phyloP scores from a whole-genome alignment of 2,329 filamentous ascomycete species.

The Aureobasidium subglaciale region DNA sequence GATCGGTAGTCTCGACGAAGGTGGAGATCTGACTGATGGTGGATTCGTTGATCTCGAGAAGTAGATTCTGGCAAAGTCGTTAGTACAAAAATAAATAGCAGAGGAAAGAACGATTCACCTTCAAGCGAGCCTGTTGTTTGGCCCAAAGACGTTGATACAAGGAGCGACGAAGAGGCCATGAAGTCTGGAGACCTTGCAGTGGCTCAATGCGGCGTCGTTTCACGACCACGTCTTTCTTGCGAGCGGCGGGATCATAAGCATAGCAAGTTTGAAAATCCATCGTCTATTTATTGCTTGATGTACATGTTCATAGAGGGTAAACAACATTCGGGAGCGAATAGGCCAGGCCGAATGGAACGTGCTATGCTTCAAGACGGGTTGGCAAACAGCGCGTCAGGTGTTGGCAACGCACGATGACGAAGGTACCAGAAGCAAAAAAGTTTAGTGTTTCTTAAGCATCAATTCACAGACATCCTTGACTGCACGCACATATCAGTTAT shows the following conservation, averaged over 20 bases:
- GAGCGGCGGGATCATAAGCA: constrained; percentile 32
- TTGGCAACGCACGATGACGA: constrained; percentile 8
- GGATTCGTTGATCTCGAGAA: constrained; percentile 34
- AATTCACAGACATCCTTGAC: neutral
- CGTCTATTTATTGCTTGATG: neutral
- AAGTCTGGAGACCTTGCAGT: constrained; percentile 27
- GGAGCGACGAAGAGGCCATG: constrained; percentile 45
- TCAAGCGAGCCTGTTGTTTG: constrained; percentile 55
- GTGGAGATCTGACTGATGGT: constrained; percentile 32
- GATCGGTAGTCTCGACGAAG: constrained; percentile 25
- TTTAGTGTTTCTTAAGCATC: neutral
- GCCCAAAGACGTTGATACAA: constrained; percentile 60
- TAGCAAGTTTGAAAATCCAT: constrained; percentile 47
- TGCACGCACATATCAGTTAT: neutral
- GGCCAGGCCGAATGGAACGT: neutral
- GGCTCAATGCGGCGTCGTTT: constrained; percentile 34
- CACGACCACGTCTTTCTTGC: constrained; percentile 28
- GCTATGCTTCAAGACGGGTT: neutral
- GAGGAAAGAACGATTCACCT: constrained; percentile 34
- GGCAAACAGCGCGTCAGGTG: neutral
- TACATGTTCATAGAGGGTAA: neutral
- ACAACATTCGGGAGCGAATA: constrained; percentile 2
- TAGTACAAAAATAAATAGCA: constrained; percentile 16
- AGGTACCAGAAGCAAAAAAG: constrained; percentile 9
- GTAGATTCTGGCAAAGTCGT: constrained; percentile 24